These are phyloP conservation scores for Blastomyces silverae DNA, from an alignment of 2,329 filamentous ascomycete genomes.

Conservation along the genomic window DNA sequence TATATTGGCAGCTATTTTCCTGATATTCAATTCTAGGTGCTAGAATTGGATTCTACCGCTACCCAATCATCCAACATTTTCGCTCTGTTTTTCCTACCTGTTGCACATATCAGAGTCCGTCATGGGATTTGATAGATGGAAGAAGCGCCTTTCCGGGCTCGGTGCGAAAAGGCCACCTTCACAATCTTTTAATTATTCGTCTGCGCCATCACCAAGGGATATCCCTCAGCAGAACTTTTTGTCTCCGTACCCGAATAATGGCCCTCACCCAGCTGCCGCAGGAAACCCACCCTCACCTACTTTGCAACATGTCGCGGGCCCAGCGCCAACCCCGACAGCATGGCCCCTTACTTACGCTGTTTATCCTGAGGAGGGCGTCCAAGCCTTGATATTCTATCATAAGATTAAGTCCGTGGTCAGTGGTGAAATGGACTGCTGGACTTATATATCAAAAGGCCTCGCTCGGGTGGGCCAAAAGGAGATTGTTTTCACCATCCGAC, in stretches of 20 bases:
- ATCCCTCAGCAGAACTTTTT: neutral
- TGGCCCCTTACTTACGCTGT: conserved; percentile 14
- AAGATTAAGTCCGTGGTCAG: conserved; percentile 14
- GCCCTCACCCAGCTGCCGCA: neutral
- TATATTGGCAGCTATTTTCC: conserved; percentile 1
- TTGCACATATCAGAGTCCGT: neutral
- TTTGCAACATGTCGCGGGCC: conserved; percentile 1
- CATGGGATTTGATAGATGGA: conserved; percentile 13
- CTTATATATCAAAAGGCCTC: conserved; percentile 18
- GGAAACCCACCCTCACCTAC: neutral
- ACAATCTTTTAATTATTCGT: neutral
- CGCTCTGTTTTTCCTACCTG: neutral
- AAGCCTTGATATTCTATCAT: conserved; percentile 15
- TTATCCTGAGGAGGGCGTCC: conserved; percentile 11
- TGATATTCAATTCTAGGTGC: neutral
- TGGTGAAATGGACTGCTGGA: conserved; percentile 18
- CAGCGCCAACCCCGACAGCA: neutral
- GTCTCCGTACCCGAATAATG: conserved; percentile 3
- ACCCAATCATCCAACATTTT: neutral
- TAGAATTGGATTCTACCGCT: neutral
- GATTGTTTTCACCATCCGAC: conserved; percentile 16
- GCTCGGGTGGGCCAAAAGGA: conserved; percentile 16
- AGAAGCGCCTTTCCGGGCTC: conserved; percentile 10
- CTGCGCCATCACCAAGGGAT: neutral
- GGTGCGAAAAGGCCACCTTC: conserved; percentile 4